Conservation (phyloP, 345 rosid genomes). For the Eutrema yunnanense region DNA sequence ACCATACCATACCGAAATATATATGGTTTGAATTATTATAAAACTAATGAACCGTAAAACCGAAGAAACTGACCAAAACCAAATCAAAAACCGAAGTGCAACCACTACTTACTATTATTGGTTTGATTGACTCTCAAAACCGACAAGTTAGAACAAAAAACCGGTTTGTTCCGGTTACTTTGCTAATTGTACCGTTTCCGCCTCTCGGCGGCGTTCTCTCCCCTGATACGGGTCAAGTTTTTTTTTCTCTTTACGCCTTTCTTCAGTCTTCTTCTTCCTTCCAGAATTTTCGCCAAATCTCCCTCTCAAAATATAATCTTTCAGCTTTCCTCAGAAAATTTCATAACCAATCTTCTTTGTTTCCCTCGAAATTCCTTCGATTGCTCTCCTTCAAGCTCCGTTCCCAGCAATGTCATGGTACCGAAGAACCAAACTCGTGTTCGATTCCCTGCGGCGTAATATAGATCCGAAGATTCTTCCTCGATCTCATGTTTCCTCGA, state of each 20-base stretch:
- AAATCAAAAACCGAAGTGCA: too few relatives aligned
- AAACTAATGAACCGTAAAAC: too few relatives aligned
- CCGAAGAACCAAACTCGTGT: constrained; percentile 41
- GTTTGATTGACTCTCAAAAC: background rate
- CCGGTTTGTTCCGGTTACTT: background rate
- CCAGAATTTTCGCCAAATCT: background rate
- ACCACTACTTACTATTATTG: too few relatives aligned
- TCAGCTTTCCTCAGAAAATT: background rate
- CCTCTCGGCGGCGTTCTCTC: background rate
- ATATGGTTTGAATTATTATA: too few relatives aligned
- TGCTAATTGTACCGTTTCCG: background rate
- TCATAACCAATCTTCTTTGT: background rate
- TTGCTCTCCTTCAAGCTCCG: background rate
- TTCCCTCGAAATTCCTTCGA: background rate
- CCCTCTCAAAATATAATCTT: background rate
- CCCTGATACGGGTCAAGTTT: background rate
- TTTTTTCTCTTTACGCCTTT: background rate
- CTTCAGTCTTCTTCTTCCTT: background rate
- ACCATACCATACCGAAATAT: too few relatives aligned
- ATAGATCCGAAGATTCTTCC: constrained; percentile 32
- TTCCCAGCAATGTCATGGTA: constrained; percentile 43
- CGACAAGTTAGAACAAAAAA: background rate
- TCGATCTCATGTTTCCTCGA: constrained; percentile 33
- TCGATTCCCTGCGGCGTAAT: constrained; percentile 40
- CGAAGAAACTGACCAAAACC: background rate